Conservation (phyloP, 2,329 filamentous ascomycete genomes). For the Fusarium sp. region DNA sequence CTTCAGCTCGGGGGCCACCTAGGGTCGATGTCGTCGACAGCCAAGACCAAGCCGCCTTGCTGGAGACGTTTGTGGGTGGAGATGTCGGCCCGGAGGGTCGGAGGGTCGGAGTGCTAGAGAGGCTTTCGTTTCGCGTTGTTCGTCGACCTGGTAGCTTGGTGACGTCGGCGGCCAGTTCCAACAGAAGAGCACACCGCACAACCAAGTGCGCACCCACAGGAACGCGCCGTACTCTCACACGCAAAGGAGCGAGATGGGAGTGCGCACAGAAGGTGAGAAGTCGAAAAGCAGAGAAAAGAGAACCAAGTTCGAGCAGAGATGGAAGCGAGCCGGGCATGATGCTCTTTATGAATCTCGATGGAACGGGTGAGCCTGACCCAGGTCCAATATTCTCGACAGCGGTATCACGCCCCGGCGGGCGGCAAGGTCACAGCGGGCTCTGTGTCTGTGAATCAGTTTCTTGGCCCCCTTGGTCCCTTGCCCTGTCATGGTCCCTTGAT, state of each 20-base stretch:
- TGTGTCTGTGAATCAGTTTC: conserved; percentile 24
- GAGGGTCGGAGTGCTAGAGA: conserved; percentile 33
- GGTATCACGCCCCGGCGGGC: conserved; percentile 15
- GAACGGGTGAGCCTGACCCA: conserved; percentile 20
- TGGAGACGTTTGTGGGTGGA: conserved; percentile 44
- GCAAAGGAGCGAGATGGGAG: conserved; percentile 11
- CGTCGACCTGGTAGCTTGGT: conserved; percentile 41
- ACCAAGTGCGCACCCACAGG: conserved; percentile 29
- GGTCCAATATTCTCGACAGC: conserved; percentile 12
- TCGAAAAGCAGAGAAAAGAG: conserved; percentile 12
- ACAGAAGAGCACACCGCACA: conserved; percentile 35
- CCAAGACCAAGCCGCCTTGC: conserved; percentile 40
- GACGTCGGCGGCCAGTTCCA: conserved; percentile 42
- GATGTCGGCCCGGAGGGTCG: conserved; percentile 45
- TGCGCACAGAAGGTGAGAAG: conserved; percentile 5
- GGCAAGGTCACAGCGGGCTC: conserved; percentile 18
- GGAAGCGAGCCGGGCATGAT: conserved; percentile 4
- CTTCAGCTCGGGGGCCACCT: conserved; percentile 44
- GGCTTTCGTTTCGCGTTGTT: conserved; percentile 39
- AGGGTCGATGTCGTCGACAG: conserved; percentile 32
- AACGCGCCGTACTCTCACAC: conserved; percentile 23
- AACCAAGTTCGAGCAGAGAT: conserved; percentile 1
- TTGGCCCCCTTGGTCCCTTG: conserved; percentile 26
- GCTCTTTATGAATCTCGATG: conserved; percentile 33
- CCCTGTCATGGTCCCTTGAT: conserved; percentile 31